Evolutionary conservation across 352 stramenopile genomes (phyloP).

Genomic region (Globisporangium canariense): DNA sequence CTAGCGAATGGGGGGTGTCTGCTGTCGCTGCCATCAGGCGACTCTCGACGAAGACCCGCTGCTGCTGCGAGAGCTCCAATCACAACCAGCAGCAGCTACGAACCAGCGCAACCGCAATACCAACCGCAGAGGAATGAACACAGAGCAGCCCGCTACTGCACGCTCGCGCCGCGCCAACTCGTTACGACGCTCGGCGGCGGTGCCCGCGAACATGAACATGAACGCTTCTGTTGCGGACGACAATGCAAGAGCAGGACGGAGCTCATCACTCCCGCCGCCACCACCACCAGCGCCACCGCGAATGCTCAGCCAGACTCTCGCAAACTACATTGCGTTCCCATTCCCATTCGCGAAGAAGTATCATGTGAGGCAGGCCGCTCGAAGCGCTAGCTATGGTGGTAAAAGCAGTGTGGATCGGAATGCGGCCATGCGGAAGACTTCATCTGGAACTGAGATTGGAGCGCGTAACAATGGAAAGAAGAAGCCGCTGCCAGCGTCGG

Average conservation of each 20-base stretch:
- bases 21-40: constrained; percentile 64
- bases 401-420: constrained; percentile 8
- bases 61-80: constrained; percentile 1
- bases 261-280: neutral
- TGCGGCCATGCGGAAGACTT: constrained; percentile 1
- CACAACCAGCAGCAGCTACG: neutral
- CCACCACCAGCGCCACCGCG: constrained; percentile 15
- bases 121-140: constrained; percentile 10
- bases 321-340: constrained; percentile 75
- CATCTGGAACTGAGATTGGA: neutral
- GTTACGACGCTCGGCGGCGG: constrained; percentile 11
- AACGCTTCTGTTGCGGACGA: constrained; percentile 13
- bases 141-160: neutral
- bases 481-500: constrained; percentile 6
- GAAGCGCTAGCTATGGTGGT: constrained; percentile 10
- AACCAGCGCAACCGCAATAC: neutral
- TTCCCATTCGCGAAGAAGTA: constrained; percentile 67
- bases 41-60: constrained; percentile 56
- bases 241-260: neutral
- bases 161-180: constrained; percentile 1
- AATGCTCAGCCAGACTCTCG: constrained; percentile 51
- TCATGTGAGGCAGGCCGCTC: constrained; percentile 12
- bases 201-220: constrained; percentile 28
- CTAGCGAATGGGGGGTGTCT: constrained; percentile 59
- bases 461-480: constrained; percentile 5